Conservation (phyloP, 2,329 filamentous ascomycete species). For the Nigrograna mackinnonii region DNA sequence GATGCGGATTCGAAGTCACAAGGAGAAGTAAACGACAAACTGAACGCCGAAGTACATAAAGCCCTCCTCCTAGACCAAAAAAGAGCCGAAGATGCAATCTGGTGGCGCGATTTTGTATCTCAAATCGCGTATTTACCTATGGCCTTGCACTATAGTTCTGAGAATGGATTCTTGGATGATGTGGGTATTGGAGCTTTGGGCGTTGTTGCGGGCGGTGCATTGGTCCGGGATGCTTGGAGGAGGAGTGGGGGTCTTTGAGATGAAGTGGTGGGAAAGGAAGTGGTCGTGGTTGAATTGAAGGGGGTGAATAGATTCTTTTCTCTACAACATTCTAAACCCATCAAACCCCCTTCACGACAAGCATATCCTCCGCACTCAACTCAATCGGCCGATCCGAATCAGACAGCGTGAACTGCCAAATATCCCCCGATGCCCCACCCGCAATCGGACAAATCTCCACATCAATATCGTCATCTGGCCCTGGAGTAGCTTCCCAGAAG, state of each 20-base stretch:
- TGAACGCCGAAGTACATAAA: no score
- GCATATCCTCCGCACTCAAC: constrained; percentile 11
- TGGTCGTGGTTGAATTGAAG: background rate
- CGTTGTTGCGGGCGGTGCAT: constrained; percentile 49
- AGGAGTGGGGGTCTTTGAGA: no score
- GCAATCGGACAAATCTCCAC: constrained; percentile 5
- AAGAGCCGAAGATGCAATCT: constrained; percentile 50
- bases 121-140: constrained; percentile 80
- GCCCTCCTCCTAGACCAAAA: no score
- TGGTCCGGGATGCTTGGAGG: constrained; percentile 51
- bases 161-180: constrained; percentile 65
- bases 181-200: constrained; percentile 63
- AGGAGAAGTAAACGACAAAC: no score
- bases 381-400: constrained; percentile 8
- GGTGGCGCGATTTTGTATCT: constrained; percentile 68
- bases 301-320: no score
- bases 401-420: constrained; percentile 8
- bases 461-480: constrained; percentile 15
- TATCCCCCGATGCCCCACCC: background rate
- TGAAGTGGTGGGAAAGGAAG: constrained; percentile 9
- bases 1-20: background rate
- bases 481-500: constrained; percentile 11
- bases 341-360: no score
- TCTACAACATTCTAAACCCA: no score
- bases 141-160: constrained; percentile 80